Evolutionary conservation across 768 basidiomycete genomes (phyloP).

Genomic region (Tulasnella calospora): DNA sequence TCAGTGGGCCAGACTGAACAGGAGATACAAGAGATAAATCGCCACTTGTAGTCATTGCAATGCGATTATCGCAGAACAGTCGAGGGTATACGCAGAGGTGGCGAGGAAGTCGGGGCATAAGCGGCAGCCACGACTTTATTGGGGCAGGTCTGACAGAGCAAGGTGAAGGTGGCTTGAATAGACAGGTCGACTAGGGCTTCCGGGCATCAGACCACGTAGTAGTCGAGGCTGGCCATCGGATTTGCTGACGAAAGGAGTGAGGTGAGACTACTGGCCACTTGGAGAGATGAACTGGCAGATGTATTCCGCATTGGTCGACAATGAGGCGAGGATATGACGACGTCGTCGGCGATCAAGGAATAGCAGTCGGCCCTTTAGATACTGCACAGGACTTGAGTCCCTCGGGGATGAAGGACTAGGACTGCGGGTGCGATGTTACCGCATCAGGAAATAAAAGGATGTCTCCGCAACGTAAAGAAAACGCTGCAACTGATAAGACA

Average conservation of each 20-base stretch:
- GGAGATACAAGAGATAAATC: too few relatives aligned
- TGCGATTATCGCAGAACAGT: too few relatives aligned
- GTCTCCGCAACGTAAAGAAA: neutral
- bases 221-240: neutral
- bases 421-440: neutral
- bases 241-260: neutral
- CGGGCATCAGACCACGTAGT: neutral
- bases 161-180: neutral
- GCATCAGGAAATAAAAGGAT: neutral
- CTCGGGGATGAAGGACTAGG: neutral
- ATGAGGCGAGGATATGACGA: neutral
- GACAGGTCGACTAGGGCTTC: neutral
- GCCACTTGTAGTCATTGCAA: too few relatives aligned
- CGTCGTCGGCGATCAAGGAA: neutral
- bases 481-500: neutral
- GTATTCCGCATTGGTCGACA: neutral
- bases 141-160: neutral
- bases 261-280: neutral
- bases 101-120: too few relatives aligned
- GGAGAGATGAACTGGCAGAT: too few relatives aligned
- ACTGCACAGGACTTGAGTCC: too few relatives aligned
- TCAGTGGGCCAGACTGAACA: too few relatives aligned
- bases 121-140: neutral
- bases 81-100: too few relatives aligned
- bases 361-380: neutral